Evolutionary conservation across 768 basidiomycete species (phyloP).

Genomic region (Leccinum aurantiacum): DNA sequence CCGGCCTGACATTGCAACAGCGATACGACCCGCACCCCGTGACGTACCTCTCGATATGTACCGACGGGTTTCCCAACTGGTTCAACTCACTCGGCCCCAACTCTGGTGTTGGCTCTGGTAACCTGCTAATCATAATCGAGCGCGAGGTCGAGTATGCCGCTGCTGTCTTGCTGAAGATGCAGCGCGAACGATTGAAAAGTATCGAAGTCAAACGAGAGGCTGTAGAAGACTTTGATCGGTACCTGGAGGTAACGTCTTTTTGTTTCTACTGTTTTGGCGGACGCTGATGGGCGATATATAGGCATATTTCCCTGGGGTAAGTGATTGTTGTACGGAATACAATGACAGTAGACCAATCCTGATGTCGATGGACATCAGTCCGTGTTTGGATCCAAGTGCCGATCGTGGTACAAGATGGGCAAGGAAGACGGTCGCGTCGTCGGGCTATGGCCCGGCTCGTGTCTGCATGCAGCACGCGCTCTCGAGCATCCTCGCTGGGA

Average conservation of each 20-base stretch:
- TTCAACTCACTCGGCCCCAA: conserved; percentile 63
- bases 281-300: background rate
- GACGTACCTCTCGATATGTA: conserved; percentile 57
- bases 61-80: conserved; percentile 69
- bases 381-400: conserved; percentile 56
- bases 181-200: conserved; percentile 60
- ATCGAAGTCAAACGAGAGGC: conserved; percentile 62
- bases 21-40: conserved; percentile 54
- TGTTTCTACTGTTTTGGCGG: background rate
- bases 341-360: conserved; percentile 20
- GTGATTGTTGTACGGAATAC: background rate
- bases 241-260: conserved; percentile 44
- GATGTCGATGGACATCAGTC: conserved; percentile 38
- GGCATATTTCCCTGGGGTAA: conserved; percentile 16
- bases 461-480: conserved; percentile 49
- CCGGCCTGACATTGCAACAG: conserved; percentile 50
- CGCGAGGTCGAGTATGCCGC: conserved; percentile 55
- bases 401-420: conserved; percentile 65
- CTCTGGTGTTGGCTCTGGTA: conserved; percentile 52
- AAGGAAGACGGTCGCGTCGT: conserved; percentile 55
- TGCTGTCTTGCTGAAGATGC: conserved; percentile 46
- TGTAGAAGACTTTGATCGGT: conserved; percentile 53
- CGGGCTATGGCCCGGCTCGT: conserved; percentile 64
- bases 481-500: conserved; percentile 63
- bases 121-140: conserved; percentile 54